These are phyloP conservation scores for Dispira simplex DNA, from an alignment of 192 early-diverging fungal genomes.

Conservation along the genomic window DNA sequence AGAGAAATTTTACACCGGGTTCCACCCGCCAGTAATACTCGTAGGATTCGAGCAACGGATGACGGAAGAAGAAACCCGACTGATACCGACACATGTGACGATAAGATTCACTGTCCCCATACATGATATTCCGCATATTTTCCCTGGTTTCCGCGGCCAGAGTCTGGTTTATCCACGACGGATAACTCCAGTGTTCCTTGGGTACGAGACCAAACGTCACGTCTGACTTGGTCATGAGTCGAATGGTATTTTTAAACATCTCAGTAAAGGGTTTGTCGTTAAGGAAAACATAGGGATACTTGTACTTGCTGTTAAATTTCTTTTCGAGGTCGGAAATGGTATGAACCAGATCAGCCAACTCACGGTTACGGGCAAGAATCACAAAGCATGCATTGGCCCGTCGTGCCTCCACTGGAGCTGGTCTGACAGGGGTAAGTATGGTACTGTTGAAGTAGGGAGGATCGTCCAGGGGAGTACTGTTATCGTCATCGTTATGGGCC, in stretches of 20 bases:
- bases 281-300: conserved; percentile 47
- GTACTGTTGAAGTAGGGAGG: no score
- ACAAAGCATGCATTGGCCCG: conserved; percentile 42
- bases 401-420: neutral
- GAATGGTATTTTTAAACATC: conserved; percentile 26
- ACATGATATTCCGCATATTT: conserved; percentile 26
- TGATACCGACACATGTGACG: conserved; percentile 59
- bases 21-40: conserved; percentile 68
- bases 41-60: conserved; percentile 35
- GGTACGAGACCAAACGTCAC: conserved; percentile 32
- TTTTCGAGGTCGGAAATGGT: conserved; percentile 45
- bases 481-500: no score
- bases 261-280: conserved; percentile 39
- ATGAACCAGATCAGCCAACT: conserved; percentile 32
- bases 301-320: conserved; percentile 33
- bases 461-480: no score
- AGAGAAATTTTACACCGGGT: conserved; percentile 53
- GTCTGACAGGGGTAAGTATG: no score
- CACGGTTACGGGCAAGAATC: conserved; percentile 41
- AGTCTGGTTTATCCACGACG: conserved; percentile 44
- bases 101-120: conserved; percentile 52
- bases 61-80: conserved; percentile 46
- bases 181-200: conserved; percentile 48
- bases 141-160: conserved; percentile 20
- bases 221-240: neutral